Percentiles rank a stretch among this genome's conserved stretches.
phyloP scores from a whole-genome alignment of 495 filamentous ascomycete species.

The Rostrohypoxylon terebratum region DNA sequence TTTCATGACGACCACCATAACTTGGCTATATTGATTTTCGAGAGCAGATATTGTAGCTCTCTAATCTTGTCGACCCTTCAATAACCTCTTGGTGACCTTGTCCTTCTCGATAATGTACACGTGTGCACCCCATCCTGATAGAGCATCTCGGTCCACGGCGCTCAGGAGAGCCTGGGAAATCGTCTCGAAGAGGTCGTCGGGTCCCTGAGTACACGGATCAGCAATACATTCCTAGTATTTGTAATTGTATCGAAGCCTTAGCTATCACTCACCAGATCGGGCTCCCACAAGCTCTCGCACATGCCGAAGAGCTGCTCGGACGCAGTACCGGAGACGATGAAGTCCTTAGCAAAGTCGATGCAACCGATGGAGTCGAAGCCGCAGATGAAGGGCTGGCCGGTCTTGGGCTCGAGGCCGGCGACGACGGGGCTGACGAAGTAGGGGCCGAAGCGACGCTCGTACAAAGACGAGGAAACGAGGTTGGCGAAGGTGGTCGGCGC shows the following conservation, averaged over 20 bases:
- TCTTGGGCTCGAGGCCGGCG: slow-evolving; percentile 92
- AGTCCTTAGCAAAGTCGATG: slow-evolving; percentile 99
- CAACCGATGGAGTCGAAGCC: slow-evolving; percentile 99
- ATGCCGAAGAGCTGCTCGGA: slow-evolving; percentile 98
- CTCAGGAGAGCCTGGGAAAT: slow-evolving; percentile 97
- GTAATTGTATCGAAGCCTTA: background rate
- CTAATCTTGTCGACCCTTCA: slow-evolving; percentile 84
- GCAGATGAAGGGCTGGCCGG: slow-evolving; percentile 95
- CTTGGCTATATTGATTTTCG: background rate
- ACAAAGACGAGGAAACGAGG: slow-evolving; percentile 87
- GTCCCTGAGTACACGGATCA: slow-evolving; percentile 63
- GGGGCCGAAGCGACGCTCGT: slow-evolving; percentile 95
- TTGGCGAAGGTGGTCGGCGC: slow-evolving; percentile 94
- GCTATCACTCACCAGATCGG: slow-evolving; percentile 77
- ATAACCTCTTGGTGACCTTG: slow-evolving; percentile 96
- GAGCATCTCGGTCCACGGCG: slow-evolving; percentile 93
- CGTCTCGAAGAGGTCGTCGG: slow-evolving; percentile 97
- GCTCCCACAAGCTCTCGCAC: slow-evolving; percentile 98
- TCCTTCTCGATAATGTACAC: slow-evolving; percentile 99
- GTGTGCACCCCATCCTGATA: slow-evolving; percentile 97
- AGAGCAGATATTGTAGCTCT: background rate
- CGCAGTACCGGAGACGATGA: slow-evolving; percentile 96
- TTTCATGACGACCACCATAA: background rate
- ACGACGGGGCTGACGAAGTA: slow-evolving; percentile 96
- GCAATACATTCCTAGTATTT: background rate